Evolutionary conservation across 345 rosid genomes (phyloP).

Genomic region (Kernera saxatilis): DNA sequence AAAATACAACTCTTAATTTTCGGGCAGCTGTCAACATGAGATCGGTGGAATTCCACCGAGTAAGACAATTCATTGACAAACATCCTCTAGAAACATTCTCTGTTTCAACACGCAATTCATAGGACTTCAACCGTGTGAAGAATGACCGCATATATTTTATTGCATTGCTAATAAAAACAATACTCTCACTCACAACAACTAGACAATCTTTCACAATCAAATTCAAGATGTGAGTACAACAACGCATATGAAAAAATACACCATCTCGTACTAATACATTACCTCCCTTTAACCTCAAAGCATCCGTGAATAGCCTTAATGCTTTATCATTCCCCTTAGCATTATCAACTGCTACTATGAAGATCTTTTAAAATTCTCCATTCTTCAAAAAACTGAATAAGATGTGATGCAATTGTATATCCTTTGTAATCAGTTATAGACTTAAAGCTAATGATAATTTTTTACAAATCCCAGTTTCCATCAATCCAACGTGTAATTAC

Average conservation of each 20-base stretch:
- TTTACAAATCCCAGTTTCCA: neutral
- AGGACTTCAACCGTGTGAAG: neutral
- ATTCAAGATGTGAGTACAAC: neutral
- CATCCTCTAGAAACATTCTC: neutral
- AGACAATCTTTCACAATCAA: neutral
- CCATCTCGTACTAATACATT: neutral
- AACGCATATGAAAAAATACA: neutral
- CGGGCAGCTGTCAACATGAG: neutral
- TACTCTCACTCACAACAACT: neutral
- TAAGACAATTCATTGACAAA: neutral
- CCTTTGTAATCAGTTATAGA: neutral
- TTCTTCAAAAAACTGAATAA: neutral
- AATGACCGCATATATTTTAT: neutral
- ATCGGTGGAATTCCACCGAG: neutral
- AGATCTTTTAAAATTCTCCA: slow-evolving; percentile 1
- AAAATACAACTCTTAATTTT: neutral
- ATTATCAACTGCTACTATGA: neutral
- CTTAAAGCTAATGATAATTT: neutral
- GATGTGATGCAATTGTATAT: neutral
- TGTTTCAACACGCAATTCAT: neutral
- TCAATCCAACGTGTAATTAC: neutral
- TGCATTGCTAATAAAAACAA: neutral
- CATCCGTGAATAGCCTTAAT: neutral
- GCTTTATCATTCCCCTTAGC: neutral
- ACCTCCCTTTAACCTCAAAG: neutral